These are phyloP conservation scores for Boletus smithii DNA, from an alignment of 1,284 basidiomycete genomes.

Conservation along the genomic window DNA sequence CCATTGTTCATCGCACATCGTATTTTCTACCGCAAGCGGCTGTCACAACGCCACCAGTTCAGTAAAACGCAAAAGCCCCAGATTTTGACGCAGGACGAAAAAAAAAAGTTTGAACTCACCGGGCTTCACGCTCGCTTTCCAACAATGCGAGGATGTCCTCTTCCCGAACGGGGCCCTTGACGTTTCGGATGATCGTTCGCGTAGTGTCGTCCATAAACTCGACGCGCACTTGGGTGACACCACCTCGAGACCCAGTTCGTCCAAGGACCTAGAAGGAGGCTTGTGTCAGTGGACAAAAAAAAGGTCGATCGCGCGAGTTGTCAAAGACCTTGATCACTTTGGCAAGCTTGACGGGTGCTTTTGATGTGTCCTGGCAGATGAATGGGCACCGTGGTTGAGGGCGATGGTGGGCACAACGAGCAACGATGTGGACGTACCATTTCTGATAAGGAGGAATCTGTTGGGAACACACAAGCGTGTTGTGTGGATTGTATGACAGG, in stretches of 20 bases:
- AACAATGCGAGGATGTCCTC: slow-evolving; percentile 97
- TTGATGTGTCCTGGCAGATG: slow-evolving; percentile 65
- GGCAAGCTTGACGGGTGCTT: slow-evolving; percentile 92
- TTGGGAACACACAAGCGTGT: not conserved
- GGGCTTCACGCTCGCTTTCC: slow-evolving; percentile 99
- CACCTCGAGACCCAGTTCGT: slow-evolving; percentile 98
- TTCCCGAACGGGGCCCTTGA: slow-evolving; percentile 96
- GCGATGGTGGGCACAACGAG: not conserved
- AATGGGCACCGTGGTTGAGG: not conserved
- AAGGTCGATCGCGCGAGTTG: no score
- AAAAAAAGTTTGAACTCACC: no score
- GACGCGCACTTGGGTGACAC: slow-evolving; percentile 99
- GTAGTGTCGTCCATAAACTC: slow-evolving; percentile 99
- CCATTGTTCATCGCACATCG: no score
- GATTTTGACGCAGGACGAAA: no score
- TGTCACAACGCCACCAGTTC: no score
- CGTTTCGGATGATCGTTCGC: slow-evolving; percentile 98
- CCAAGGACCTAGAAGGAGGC: slow-evolving; percentile 85
- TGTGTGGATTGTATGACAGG: slow-evolving; percentile 19
- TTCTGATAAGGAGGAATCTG: slow-evolving; percentile 9
- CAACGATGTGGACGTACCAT: slow-evolving; percentile 25
- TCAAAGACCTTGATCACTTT: slow-evolving; percentile 97
- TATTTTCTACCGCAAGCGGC: slow-evolving; percentile 20
- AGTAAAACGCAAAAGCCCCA: no score
- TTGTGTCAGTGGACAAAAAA: no score